Evolutionary conservation across 192 early-diverging fungal genomes (phyloP), one percentile per base, ranked within the genome.

Genomic region (Coemansia guatemalensis): DNA sequence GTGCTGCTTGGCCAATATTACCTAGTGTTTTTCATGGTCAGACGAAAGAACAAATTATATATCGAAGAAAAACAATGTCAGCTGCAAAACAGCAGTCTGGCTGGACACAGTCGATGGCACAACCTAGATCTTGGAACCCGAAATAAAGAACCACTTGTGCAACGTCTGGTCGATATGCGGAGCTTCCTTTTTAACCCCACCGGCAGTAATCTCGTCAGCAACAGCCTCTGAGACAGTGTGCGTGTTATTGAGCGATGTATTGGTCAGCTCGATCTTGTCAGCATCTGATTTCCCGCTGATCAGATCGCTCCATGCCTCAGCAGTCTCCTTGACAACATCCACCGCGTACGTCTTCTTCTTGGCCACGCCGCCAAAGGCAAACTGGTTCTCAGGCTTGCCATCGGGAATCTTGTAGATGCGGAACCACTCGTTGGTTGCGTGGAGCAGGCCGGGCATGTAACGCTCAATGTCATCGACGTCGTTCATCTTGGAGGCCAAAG

Each of bases 381-480:
- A 98, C 85, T 93, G 89, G 89, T 99, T 99, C 85, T 97, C 95
- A 60, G 93, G 94, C 89, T 98, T 98, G 69, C 95, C 96, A 87
- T 99, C 96, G 58, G 97, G 97, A 74, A 98, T 98, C 85, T 99
- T 98, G 92, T 99, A 98, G 85, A 97, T 96, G 77, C 95, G 91
- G 95, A 99, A 99, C 96, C 96, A 99, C 83, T 98, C 96, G 83
- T 97, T 95, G 51, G 94, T 96, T 41, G 96, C 97, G 55, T 93
- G 90, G 57, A 99, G 81, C 29, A 98, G 86, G 56, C 97, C 97
- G 50, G 97, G 97, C 68, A 97, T 85, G 84, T 95, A 93, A 67
- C 89, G 92, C 85, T 98, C 94, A 73, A 99, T 95, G 81, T 99
- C 97, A 80, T 98, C 96, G 81, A 99, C 92, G 75, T 99, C 90